phyloP scores from a whole-genome alignment of 345 rosid species.

The Pistacia vera region DNA sequence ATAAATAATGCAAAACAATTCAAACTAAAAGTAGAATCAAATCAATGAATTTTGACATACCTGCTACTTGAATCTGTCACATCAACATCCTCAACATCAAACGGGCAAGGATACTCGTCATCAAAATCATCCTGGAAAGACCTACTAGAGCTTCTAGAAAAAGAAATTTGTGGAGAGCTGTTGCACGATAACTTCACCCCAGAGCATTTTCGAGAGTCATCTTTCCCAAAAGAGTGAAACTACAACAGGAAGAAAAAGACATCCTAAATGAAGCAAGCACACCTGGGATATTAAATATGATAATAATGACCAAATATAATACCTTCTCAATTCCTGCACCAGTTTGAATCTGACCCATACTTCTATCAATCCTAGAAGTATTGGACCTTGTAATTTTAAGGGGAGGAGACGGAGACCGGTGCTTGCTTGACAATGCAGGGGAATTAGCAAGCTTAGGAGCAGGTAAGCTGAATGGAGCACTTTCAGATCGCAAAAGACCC shows the following conservation, averaged over 20 bases:
- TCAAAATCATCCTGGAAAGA: constrained; percentile 78
- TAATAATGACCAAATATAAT: constrained; percentile 21
- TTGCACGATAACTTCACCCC: constrained; percentile 53
- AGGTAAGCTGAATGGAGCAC: constrained; percentile 85
- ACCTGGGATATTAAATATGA: neutral
- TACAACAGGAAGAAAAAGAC: constrained; percentile 25
- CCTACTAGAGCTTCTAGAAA: constrained; percentile 80
- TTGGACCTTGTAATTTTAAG: constrained; percentile 42
- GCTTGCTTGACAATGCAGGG: constrained; percentile 48
- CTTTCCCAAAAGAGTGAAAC: constrained; percentile 55
- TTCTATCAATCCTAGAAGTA: constrained; percentile 45
- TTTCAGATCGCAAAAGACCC: constrained; percentile 64
- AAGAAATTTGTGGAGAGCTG: constrained; percentile 57
- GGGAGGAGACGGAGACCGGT: constrained; percentile 65
- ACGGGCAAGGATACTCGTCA: constrained; percentile 82
- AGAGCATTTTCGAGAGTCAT: constrained; percentile 47
- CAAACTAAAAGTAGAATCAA: neutral
- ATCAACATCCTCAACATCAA: constrained; percentile 80
- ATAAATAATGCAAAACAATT: constrained; percentile 8
- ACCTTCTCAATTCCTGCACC: constrained; percentile 69
- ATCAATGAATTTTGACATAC: constrained; percentile 32
- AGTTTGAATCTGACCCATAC: constrained; percentile 39
- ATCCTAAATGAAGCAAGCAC: constrained; percentile 10
- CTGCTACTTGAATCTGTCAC: constrained; percentile 63
- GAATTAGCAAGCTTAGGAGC: constrained; percentile 36